These are phyloP conservation scores for Clonostachys rosea DNA, from an alignment of 2,329 filamentous ascomycete species.

Conservation along the genomic window DNA sequence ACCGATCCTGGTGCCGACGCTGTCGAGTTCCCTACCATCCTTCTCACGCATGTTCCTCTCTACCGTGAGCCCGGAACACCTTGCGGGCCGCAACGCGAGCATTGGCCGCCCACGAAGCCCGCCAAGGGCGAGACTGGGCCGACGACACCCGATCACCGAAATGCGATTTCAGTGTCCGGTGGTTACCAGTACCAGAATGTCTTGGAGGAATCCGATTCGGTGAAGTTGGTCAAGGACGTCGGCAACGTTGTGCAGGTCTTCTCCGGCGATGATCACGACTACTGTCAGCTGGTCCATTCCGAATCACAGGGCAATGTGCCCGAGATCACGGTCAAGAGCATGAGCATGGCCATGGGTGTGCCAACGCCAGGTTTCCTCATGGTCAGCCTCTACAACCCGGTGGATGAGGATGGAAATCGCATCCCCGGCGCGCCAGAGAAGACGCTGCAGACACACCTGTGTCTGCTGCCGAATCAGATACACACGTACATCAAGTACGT, in stretches of 20 bases:
- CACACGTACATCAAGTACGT: slow-evolving; percentile 78
- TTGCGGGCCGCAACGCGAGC: slow-evolving; percentile 83
- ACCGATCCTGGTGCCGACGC: slow-evolving; percentile 32
- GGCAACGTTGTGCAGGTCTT: slow-evolving; percentile 84
- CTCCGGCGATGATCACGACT: slow-evolving; percentile 96
- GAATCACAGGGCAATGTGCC: slow-evolving; percentile 58
- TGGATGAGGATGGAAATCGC: slow-evolving; percentile 56
- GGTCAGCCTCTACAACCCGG: slow-evolving; percentile 87
- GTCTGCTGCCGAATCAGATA: slow-evolving; percentile 84
- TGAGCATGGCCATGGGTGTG: slow-evolving; percentile 96
- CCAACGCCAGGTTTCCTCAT: slow-evolving; percentile 82
- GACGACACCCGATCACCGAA: slow-evolving; percentile 60
- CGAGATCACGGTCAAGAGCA: slow-evolving; percentile 93
- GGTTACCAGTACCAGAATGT: slow-evolving; percentile 99
- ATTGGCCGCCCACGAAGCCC: slow-evolving; percentile 66
- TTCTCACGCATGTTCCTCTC: slow-evolving; percentile 87
- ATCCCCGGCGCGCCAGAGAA: slow-evolving; percentile 32
- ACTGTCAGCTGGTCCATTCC: slow-evolving; percentile 84
- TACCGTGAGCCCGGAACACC: slow-evolving; percentile 79
- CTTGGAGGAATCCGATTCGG: slow-evolving; percentile 70
- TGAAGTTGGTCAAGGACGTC: slow-evolving; percentile 69
- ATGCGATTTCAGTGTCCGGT: slow-evolving; percentile 69
- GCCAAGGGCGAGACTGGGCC: slow-evolving; percentile 51
- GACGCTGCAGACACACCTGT: slow-evolving; percentile 85
- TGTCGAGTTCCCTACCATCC: slow-evolving; percentile 74